Conservation (phyloP, 345 rosid genomes). For the Pseudoturritis turrita region DNA sequence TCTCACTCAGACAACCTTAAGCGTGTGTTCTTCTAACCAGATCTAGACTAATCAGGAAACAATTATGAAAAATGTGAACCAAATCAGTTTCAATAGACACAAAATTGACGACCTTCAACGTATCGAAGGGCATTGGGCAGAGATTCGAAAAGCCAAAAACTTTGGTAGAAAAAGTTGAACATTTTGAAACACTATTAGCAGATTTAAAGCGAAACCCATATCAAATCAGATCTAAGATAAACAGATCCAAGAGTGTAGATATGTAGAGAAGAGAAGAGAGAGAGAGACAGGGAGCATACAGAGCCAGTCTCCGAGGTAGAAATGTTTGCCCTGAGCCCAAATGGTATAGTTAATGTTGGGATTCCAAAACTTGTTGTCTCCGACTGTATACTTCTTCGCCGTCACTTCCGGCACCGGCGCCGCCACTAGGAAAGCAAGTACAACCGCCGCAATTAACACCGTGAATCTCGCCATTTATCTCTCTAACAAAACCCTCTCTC, state of each 20-base stretch:
- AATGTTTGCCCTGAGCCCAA: slow-evolving; percentile 78
- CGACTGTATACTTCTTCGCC: slow-evolving; percentile 65
- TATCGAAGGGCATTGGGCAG: not conserved
- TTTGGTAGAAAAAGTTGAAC: not conserved
- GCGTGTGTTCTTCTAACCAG: not conserved
- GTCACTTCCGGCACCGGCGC: slow-evolving; percentile 44
- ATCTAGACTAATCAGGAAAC: slow-evolving; percentile 23
- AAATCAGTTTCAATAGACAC: not conserved
- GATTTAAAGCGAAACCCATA: not conserved
- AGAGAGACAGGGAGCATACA: slow-evolving; percentile 44
- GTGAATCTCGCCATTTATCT: slow-evolving; percentile 28
- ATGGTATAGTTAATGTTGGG: slow-evolving; percentile 67
- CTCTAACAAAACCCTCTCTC: not conserved
- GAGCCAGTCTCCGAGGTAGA: slow-evolving; percentile 94
- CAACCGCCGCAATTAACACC: slow-evolving; percentile 28
- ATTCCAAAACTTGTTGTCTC: slow-evolving; percentile 62
- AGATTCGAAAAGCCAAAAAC: not conserved
- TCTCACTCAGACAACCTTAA: not conserved
- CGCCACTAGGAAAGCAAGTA: slow-evolving; percentile 37
- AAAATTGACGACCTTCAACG: not conserved
- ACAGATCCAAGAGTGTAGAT: not conserved
- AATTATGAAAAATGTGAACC: not conserved
- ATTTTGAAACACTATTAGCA: not conserved
- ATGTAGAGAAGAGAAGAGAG: not conserved
- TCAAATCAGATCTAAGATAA: slow-evolving; percentile 13